phyloP scores from a whole-genome alignment of 495 filamentous ascomycete genomes.

The Daldinia loculata region DNA sequence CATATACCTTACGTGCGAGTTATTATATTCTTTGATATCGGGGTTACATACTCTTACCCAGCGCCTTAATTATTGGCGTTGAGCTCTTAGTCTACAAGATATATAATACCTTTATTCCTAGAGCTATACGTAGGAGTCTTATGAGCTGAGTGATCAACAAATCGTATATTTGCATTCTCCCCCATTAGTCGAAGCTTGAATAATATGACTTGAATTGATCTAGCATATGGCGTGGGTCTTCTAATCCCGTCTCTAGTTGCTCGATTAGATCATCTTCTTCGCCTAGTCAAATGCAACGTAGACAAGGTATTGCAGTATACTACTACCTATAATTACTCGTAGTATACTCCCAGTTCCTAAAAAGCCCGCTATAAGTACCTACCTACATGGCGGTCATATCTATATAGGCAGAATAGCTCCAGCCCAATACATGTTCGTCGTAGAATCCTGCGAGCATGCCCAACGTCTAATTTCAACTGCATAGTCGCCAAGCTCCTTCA shows the following conservation, averaged over 20 bases:
- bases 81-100: not conserved
- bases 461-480: constrained; percentile 28
- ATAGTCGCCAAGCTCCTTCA: constrained; percentile 25
- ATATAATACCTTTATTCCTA: not conserved
- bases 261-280: constrained; percentile 11
- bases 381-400: not conserved
- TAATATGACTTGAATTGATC: constrained; percentile 14
- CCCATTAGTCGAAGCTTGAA: not conserved
- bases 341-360: not conserved
- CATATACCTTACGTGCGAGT: not conserved
- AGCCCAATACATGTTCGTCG: constrained; percentile 19
- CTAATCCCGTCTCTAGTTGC: constrained; percentile 3
- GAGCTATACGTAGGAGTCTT: not conserved
- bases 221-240: not conserved
- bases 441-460: constrained; percentile 35
- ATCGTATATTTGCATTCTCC: not conserved
- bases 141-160: not conserved
- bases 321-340: not conserved
- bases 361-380: constrained; percentile 1
- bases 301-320: not conserved
- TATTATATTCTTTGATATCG: not conserved
- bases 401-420: constrained; percentile 1
- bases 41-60: not conserved
- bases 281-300: constrained; percentile 9
- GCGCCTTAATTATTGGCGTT: not conserved